Base-by-base conservation (phyloP, 768 basidiomycete species). In the Coprinopsis marcescibilis region DNA sequence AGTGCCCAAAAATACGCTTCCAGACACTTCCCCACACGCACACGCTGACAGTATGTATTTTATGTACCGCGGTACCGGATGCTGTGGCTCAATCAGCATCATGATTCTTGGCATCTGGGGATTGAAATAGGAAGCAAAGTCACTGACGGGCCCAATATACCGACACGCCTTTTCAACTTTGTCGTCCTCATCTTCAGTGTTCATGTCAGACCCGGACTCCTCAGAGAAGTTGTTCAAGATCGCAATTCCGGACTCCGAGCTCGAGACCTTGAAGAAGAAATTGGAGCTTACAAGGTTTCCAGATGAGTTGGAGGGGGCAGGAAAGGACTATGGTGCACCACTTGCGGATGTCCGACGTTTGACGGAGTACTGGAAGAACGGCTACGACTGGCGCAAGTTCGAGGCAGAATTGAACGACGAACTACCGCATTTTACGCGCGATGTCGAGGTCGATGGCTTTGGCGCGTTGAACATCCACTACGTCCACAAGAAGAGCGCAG, bases 341-440 rank as follows among this genome's bases (percentile, higher is more conserved):
- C 65, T 79, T 2, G 59, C 64, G 0, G 72, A 78, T 50, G 51
- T 82, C 11, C 63, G 70, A 41, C 69, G 77, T 5, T 65, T 82
- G 21, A 17, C 39, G 2, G 17, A 43, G 26, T 17, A 41, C 14
- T 49, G 48, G 48, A 49, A 27, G 41, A 43, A 43, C 20, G 73
- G 69, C 0, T 81, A 72, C 50, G 69, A 81, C 60, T 83, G 81
- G 79, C 65, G 71, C 46, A 71, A 63, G 42, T 59, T 76, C 15
- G 79, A 83, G 57, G 67, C 63, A 0, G 55, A 60, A n/a, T 60
- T 83, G 51, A 81, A 83, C 53, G 57, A 60, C 4, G 66, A 70
- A 25, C 49, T 83, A 1, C 75, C 79, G 3, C 78, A 80, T 60
- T 83, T 75, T 56, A 80, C 74, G 1, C 60, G 69, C 15, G 74